These are phyloP conservation scores for Leishmania guyanensis DNA, from an alignment of 208 protist species.

Conservation along the genomic window DNA sequence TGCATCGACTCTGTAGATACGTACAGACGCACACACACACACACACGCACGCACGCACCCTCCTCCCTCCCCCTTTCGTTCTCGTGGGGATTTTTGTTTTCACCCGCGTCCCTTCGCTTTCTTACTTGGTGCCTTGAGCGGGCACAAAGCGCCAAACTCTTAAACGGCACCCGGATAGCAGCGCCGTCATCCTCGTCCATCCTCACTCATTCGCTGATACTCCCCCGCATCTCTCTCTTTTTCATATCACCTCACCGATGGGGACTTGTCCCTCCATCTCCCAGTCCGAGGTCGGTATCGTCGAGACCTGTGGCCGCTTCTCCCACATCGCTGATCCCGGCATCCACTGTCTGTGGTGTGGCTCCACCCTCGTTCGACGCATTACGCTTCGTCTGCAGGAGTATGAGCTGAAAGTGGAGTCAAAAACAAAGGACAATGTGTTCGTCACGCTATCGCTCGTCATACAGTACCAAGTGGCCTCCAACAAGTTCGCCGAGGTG, in stretches of 20 bases:
- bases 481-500: conserved; percentile 36
- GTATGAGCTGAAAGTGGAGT: conserved; percentile 42
- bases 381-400: conserved; percentile 60
- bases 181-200: not conserved
- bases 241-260: conserved; percentile 11
- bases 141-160: no score
- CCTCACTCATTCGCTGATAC: not conserved
- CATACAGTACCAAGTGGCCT: conserved; percentile 62
- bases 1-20: not conserved
- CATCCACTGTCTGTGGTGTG: conserved; percentile 59
- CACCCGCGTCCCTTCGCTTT: not conserved
- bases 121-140: not conserved
- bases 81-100: no score
- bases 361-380: conserved; percentile 27
- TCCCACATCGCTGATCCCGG: conserved; percentile 51
- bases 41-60: not conserved
- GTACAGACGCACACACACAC: not conserved
- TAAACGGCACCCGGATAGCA: not conserved
- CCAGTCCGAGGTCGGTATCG: conserved; percentile 63
- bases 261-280: conserved; percentile 49
- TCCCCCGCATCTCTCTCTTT: not conserved
- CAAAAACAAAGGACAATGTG: conserved; percentile 92
- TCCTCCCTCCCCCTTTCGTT: not conserved
- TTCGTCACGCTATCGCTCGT: conserved; percentile 62
- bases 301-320: conserved; percentile 71